Conservation (phyloP, 352 stramenopile species). For the Elongisporangium undulatum region DNA sequence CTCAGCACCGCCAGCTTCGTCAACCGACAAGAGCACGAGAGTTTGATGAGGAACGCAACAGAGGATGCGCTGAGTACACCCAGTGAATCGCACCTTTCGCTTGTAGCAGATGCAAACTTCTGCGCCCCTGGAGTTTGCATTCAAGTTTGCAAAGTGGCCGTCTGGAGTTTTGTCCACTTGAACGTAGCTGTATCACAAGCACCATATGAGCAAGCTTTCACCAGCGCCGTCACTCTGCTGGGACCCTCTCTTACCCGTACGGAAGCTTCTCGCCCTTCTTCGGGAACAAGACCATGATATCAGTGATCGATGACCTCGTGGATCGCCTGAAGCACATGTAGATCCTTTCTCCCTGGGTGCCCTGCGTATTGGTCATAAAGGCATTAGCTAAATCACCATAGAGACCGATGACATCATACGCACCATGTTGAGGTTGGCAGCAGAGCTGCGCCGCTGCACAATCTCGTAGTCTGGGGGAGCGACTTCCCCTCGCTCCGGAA, state of each 20-base stretch:
- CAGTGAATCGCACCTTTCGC: conserved; percentile 46
- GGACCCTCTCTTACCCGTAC: conserved; percentile 44
- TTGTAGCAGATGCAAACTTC: conserved; percentile 83
- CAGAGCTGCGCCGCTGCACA: conserved; percentile 44
- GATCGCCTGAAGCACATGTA: conserved; percentile 78
- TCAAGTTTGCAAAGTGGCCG: conserved; percentile 66
- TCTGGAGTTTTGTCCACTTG: conserved; percentile 73
- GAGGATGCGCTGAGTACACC: background rate
- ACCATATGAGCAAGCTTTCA: background rate
- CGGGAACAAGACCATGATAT: conserved; percentile 69
- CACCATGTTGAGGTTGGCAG: conserved; percentile 78
- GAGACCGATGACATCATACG: background rate
- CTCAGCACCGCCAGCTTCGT: conserved; percentile 6
- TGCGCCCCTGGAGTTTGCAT: conserved; percentile 63
- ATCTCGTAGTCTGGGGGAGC: conserved; percentile 77
- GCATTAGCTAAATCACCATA: background rate
- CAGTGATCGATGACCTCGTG: conserved; percentile 47
- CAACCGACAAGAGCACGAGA: background rate
- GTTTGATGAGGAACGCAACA: background rate
- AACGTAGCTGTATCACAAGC: conserved; percentile 40
- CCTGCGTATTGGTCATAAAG: conserved; percentile 21
- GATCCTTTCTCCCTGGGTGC: conserved; percentile 78
- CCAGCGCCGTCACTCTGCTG: too few species aligned
- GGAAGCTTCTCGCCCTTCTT: conserved; percentile 81
- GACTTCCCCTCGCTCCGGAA: conserved; percentile 71